These are phyloP conservation scores for Boechera divaricarpa DNA, from an alignment of 345 rosid genomes.

Conservation along the genomic window DNA sequence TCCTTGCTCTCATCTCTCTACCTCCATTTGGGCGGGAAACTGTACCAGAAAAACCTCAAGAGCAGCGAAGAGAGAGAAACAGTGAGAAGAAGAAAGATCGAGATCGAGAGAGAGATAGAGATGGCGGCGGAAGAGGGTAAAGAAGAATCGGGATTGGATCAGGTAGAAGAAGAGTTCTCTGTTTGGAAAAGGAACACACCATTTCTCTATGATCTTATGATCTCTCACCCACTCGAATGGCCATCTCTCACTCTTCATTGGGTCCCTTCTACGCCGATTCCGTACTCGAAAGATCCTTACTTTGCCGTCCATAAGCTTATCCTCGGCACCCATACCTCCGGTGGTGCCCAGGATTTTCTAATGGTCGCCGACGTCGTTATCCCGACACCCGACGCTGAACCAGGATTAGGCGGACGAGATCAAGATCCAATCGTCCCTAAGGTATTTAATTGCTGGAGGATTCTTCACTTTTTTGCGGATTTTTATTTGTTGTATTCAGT, in stretches of 20 bases:
- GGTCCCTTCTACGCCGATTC: slow-evolving; percentile 66
- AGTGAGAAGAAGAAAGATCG: neutral
- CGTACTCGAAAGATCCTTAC: slow-evolving; percentile 56
- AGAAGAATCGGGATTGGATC: slow-evolving; percentile 52
- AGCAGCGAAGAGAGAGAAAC: neutral
- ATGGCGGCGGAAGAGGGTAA: slow-evolving; percentile 55
- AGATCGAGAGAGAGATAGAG: slow-evolving; percentile 2
- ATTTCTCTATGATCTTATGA: slow-evolving; percentile 81
- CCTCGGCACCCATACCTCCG: slow-evolving; percentile 91
- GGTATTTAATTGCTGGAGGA: slow-evolving; percentile 40
- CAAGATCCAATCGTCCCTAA: slow-evolving; percentile 63
- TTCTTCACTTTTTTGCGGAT: neutral
- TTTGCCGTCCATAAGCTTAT: slow-evolving; percentile 71
- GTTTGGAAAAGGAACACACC: slow-evolving; percentile 96
- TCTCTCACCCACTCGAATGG: slow-evolving; percentile 93
- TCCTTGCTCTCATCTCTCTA: neutral
- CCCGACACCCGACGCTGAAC: slow-evolving; percentile 58
- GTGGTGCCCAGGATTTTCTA: slow-evolving; percentile 67
- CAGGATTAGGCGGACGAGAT: slow-evolving; percentile 40
- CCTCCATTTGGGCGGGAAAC: slow-evolving; percentile 44
- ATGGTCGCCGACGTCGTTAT: slow-evolving; percentile 79
- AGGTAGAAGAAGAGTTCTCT: slow-evolving; percentile 81
- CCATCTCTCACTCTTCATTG: slow-evolving; percentile 97
- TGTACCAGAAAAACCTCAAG: slow-evolving; percentile 9
- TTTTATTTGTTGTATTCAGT: neutral